These are phyloP conservation scores for Dovyalis caffra DNA, from an alignment of 345 rosid genomes.

Conservation along the genomic window DNA sequence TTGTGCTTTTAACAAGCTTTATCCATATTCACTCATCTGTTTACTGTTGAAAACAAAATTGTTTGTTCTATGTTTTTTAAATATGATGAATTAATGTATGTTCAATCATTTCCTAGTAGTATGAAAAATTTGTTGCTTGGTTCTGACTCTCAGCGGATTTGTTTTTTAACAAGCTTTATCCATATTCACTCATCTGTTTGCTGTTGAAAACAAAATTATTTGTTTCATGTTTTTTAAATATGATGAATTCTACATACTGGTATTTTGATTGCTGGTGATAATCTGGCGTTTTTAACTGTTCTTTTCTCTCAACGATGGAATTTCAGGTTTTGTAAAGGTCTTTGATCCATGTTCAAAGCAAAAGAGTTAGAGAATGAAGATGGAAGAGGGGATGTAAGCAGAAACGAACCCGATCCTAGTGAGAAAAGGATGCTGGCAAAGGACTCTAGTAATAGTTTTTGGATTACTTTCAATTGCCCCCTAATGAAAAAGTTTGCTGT, in stretches of 20 bases:
- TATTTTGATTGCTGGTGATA: slow-evolving; percentile 7
- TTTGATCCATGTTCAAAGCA: slow-evolving; percentile 37
- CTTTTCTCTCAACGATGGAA: neutral
- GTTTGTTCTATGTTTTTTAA: neutral
- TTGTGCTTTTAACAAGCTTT: neutral
- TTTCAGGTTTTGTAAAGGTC: slow-evolving; percentile 1
- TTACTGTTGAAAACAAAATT: neutral
- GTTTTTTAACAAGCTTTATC: neutral
- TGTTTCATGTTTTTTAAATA: neutral
- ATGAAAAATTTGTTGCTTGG: neutral
- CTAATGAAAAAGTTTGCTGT: slow-evolving; percentile 26
- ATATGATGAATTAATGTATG: no score
- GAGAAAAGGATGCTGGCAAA: slow-evolving; percentile 28
- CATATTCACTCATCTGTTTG: neutral
- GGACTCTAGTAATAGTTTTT: slow-evolving; percentile 17
- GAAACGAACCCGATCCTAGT: neutral
- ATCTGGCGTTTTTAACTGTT: neutral
- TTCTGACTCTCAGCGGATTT: neutral
- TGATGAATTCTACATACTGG: neutral
- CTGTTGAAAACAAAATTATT: neutral
- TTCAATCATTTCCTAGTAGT: neutral
- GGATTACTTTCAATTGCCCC: slow-evolving; percentile 14
- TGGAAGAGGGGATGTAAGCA: slow-evolving; percentile 18
- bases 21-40: neutral
- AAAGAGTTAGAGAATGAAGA: slow-evolving; percentile 39